Evolutionary conservation across 345 rosid species (phyloP), one percentile per base, ranked within the genome.

Genomic region (Populus pruinosa): DNA sequence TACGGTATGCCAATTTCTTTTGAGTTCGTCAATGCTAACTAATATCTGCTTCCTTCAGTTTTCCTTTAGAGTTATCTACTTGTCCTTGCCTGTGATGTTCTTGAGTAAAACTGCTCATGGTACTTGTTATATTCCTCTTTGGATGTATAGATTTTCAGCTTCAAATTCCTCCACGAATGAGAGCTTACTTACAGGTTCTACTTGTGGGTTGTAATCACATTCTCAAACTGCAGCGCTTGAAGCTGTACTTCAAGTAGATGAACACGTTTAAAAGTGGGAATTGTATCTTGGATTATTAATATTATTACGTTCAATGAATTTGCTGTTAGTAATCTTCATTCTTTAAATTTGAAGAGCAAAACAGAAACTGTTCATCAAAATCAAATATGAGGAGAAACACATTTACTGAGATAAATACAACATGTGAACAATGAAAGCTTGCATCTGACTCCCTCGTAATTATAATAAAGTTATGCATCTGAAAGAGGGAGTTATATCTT

Each of bases 1-100:
- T 73, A 88, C 87, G 84, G 98, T 96, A 86, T 36, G 91, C 27
- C 17, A 36, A n/a, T 8, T 8, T 25, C 68, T 20, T 62, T 53
- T 14, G 69, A 31, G 3, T 25, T 23, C 1, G 36, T 53, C 17
- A 59, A 27, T 5, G 10, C 53, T 25, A 35, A 12, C 49, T 5
- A 8, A 20, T 21, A 11, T 35, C 9, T 1, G 1, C 9, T 70
- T 7, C 21, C 33, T 62, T 61, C 12, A n/a, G 0, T 31, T 55
- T 50, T 76, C 20, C 13, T 18, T 18, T 76, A 25, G 8, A 53
- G n/a, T 36, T 50, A 33, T 29, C 16, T 21, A 20, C 33, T 31
- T 12, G 27, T 67, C 55, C 67, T 6, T 23, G n/a, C 53, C 27
- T 38, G 50, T 21, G 66, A 70, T 77, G 56, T 39, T 43, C 33